These are phyloP conservation scores for Coniochaeta prunicola DNA, from an alignment of 2,329 filamentous ascomycete species.

Conservation along the genomic window DNA sequence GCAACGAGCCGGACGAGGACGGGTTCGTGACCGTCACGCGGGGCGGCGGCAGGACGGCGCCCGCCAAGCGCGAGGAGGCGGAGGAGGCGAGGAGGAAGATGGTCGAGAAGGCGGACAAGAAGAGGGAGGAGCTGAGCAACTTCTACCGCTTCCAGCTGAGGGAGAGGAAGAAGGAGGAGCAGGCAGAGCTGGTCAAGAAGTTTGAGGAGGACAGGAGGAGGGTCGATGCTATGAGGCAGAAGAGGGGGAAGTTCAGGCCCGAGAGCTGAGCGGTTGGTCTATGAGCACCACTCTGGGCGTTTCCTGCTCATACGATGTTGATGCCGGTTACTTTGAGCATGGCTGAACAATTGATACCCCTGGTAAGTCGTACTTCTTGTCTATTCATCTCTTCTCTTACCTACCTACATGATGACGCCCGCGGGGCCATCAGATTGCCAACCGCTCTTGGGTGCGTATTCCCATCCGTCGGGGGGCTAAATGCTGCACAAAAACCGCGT, in stretches of 20 bases:
- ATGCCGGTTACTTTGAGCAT: no score
- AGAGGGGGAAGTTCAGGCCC: conserved; percentile 54
- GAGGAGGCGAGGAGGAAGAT: conserved; percentile 51
- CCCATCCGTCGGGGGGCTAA: conserved; percentile 16
- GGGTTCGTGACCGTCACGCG: conserved; percentile 89
- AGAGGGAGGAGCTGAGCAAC: conserved; percentile 56
- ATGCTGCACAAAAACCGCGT: conserved; percentile 46
- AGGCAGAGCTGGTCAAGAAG: conserved; percentile 58
- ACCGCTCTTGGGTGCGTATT: conserved; percentile 13
- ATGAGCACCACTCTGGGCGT: no score
- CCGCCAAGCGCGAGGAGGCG: conserved; percentile 66
- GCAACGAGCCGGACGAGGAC: conserved; percentile 84
- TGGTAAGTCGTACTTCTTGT: conserved; percentile 9
- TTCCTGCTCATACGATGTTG: no score
- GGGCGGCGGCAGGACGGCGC: conserved; percentile 69
- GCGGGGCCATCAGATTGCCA: conserved; percentile 27
- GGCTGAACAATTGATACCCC: not conserved
- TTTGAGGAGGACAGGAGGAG: conserved; percentile 73
- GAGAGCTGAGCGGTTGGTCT: conserved; percentile 28
- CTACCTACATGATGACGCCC: conserved; percentile 24
- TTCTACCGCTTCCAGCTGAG: conserved; percentile 82
- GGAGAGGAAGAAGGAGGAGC: conserved; percentile 70
- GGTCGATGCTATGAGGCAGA: conserved; percentile 62
- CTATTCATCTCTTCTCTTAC: not conserved
- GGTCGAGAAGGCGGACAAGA: conserved; percentile 57